A percentile compares a stretch with the other conserved stretches of the same genome.
These are phyloP conservation scores for Lasiodiplodia sp. DNA, from an alignment of 2,329 filamentous ascomycete genomes.

Conservation along the genomic window DNA sequence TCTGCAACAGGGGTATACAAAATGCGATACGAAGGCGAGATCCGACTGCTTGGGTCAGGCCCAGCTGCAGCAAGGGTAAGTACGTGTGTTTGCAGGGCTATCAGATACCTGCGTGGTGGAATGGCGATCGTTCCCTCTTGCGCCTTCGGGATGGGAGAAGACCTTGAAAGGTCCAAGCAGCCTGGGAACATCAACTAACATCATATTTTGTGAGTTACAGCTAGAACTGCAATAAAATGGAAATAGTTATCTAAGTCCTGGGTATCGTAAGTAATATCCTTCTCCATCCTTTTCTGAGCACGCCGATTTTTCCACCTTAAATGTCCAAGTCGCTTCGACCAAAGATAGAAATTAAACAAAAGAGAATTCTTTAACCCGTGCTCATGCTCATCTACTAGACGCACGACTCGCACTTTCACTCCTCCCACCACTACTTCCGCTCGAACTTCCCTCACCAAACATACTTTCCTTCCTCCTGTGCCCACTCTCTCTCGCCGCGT, in stretches of 20 bases:
- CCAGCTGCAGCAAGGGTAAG: not conserved
- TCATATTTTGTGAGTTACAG: not conserved
- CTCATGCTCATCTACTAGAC: slow-evolving; percentile 3
- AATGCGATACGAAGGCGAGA: not conserved
- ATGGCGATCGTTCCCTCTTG: not conserved
- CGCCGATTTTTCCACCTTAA: not conserved
- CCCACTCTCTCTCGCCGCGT: not conserved
- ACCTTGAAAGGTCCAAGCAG: not conserved
- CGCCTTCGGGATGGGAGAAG: not conserved
- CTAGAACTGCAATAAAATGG: not conserved
- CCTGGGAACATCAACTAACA: not conserved
- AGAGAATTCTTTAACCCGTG: not conserved
- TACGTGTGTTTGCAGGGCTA: not conserved
- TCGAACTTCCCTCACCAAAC: not conserved
- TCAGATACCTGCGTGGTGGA: not conserved
- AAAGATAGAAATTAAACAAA: not conserved
- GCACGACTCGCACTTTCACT: slow-evolving; percentile 4
- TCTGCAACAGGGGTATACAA: not conserved
- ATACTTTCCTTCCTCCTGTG: slow-evolving; percentile 1
- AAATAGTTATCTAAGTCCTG: not conserved
- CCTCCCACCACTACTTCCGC: not conserved
- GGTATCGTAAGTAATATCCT: not conserved
- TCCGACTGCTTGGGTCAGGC: not conserved
- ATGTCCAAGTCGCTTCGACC: not conserved
- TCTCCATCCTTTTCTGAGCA: not conserved